Conservation (phyloP, 208 protist genomes). For the Trichomonas vaginalis region DNA sequence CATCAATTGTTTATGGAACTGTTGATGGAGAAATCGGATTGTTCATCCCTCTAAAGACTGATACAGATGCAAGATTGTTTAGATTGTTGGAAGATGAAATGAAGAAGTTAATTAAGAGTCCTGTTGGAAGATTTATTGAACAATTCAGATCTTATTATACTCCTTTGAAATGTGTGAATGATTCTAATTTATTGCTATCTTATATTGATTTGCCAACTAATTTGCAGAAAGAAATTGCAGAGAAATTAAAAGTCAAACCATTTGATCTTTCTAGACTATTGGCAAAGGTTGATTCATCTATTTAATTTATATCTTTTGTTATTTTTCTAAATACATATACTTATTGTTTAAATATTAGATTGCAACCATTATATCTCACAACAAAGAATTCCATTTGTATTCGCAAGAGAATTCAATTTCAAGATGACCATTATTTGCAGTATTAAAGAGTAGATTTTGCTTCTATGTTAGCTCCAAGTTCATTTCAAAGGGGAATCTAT, state of each 20-base stretch:
- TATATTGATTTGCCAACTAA: neutral
- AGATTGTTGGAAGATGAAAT: neutral
- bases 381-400: no score
- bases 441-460: no score
- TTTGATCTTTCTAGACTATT: neutral
- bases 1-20: neutral
- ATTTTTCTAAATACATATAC: no score
- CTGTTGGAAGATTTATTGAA: neutral
- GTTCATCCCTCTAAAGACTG: neutral
- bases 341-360: no score
- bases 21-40: neutral
- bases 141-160: neutral
- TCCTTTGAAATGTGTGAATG: neutral
- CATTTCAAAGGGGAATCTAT: no score
- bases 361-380: no score
- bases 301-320: no score
- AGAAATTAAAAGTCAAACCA: neutral
- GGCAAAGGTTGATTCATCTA: neutral
- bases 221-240: neutral
- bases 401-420: no score
- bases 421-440: no score
- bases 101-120: neutral
- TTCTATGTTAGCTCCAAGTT: no score
- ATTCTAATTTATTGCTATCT: neutral
- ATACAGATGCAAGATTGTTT: neutral